phyloP scores from a whole-genome alignment of 805 yeast genomes.

The Kluyveromyces lactis region DNA sequence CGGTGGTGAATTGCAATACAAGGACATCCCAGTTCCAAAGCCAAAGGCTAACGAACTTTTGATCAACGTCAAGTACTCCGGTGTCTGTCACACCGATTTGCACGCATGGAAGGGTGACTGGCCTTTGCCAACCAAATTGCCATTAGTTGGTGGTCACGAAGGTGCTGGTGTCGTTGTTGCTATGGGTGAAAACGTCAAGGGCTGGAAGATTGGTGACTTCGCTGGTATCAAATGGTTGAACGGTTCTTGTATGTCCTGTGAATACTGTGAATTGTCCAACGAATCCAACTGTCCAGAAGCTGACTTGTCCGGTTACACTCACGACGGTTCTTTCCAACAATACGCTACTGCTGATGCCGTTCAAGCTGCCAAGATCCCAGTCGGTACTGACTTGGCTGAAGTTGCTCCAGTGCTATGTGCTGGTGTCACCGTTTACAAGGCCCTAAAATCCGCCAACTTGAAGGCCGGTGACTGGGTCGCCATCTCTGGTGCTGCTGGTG shows the following conservation, averaged over 20 bases:
- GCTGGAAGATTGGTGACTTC: conserved; percentile 53
- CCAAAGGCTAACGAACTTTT: conserved; percentile 74
- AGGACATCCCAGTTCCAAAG: conserved; percentile 70
- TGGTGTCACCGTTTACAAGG: conserved; percentile 88
- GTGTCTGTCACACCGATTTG: conserved; percentile 90
- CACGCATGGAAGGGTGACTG: conserved; percentile 95
- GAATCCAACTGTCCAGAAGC: conserved; percentile 62
- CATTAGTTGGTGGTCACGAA: conserved; percentile 63
- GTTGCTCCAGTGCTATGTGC: conserved; percentile 84
- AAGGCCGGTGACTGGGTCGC: conserved; percentile 70
- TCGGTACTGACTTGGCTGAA: conserved; percentile 64
- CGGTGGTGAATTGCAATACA: conserved; percentile 57
- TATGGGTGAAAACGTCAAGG: conserved; percentile 46
- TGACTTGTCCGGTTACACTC: conserved; percentile 78
- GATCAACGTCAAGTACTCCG: conserved; percentile 76
- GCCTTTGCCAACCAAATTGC: conserved; percentile 60
- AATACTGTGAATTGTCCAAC: conserved; percentile 45
- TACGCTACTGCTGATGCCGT: conserved; percentile 83
- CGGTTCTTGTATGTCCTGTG: conserved; percentile 56
- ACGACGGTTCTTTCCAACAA: conserved; percentile 87
- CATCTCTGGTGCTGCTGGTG: conserved; percentile 74
- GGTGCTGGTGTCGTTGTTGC: conserved; percentile 64
- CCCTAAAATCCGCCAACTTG: conserved; percentile 69
- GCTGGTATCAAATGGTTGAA: conserved; percentile 65
- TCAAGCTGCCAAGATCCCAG: conserved; percentile 75